A percentile compares a stretch with the other conserved stretches of the same genome.
These are phyloP conservation scores for Saraca asoca DNA, from an alignment of 331 rosid genomes.

Conservation along the genomic window DNA sequence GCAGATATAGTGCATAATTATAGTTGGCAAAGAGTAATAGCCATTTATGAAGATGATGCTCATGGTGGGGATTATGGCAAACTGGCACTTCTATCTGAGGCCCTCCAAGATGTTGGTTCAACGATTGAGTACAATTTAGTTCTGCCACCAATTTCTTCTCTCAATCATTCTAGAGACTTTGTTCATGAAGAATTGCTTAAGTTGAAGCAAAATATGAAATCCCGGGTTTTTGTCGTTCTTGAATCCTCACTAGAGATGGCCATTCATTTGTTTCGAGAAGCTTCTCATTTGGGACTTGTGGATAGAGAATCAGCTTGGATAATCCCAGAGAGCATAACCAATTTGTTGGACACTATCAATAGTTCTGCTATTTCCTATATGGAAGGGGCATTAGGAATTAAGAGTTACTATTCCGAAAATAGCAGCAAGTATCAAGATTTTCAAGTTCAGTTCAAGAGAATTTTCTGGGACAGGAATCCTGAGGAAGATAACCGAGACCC, in stretches of 20 bases:
- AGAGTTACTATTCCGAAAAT: slow-evolving; percentile 39
- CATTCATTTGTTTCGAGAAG: slow-evolving; percentile 54
- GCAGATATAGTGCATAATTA: slow-evolving; percentile 49
- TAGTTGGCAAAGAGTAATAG: slow-evolving; percentile 59
- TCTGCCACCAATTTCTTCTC: slow-evolving; percentile 57
- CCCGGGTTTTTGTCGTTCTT: slow-evolving; percentile 60
- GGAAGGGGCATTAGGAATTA: slow-evolving; percentile 70
- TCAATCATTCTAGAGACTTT: slow-evolving; percentile 34
- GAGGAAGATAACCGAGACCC: slow-evolving; percentile 51
- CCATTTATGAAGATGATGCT: slow-evolving; percentile 55
- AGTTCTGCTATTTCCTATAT: slow-evolving; percentile 43
- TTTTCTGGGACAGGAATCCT: slow-evolving; percentile 22
- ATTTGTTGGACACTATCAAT: slow-evolving; percentile 43
- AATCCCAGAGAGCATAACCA: slow-evolving; percentile 51
- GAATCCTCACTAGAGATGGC: slow-evolving; percentile 56
- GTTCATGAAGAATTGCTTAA: slow-evolving; percentile 40
- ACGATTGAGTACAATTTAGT: slow-evolving; percentile 46
- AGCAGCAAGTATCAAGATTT: slow-evolving; percentile 38
- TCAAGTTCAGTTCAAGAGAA: slow-evolving; percentile 39
- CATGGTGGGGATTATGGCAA: slow-evolving; percentile 52
- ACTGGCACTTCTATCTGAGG: slow-evolving; percentile 50
- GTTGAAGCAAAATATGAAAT: slow-evolving; percentile 38
- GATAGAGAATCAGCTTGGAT: slow-evolving; percentile 63
- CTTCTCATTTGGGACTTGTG: slow-evolving; percentile 49
- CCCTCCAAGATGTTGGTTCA: slow-evolving; percentile 50